These are phyloP conservation scores for Kurtzmaniella cleridarum DNA, from an alignment of 805 yeast genomes.

Conservation along the genomic window DNA sequence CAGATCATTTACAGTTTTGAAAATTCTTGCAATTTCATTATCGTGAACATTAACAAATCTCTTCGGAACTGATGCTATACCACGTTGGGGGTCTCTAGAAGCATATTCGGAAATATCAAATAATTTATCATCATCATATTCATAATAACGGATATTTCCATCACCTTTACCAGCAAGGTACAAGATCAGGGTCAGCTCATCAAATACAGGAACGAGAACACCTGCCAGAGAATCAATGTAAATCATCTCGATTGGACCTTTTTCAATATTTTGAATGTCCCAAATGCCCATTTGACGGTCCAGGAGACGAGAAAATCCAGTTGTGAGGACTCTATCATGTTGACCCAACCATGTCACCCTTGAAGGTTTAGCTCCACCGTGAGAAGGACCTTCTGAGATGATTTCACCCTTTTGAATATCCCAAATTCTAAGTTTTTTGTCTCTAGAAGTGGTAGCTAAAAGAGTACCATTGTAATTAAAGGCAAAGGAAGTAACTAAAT, in stretches of 20 bases:
- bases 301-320: conserved; percentile 88
- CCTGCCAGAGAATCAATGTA: conserved; percentile 85
- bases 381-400: conserved; percentile 82
- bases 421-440: conserved; percentile 88
- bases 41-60: conserved; percentile 71
- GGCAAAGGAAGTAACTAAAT: conserved; percentile 86
- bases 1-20: conserved; percentile 82
- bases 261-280: conserved; percentile 69
- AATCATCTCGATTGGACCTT: conserved; percentile 80
- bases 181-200: conserved; percentile 70
- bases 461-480: conserved; percentile 87
- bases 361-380: conserved; percentile 86
- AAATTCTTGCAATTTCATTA: conserved; percentile 78
- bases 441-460: conserved; percentile 86
- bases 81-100: conserved; percentile 92
- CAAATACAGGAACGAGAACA: conserved; percentile 86
- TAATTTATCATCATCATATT: conserved; percentile 78
- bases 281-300: conserved; percentile 95
- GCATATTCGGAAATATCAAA: conserved; percentile 83
- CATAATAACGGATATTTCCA: conserved; percentile 93
- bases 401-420: conserved; percentile 73
- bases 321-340: conserved; percentile 77
- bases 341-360: conserved; percentile 91
- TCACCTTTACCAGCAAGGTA: conserved; percentile 97
- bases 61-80: conserved; percentile 87